Percentiles rank a stretch among this genome's conserved stretches.
phyloP scores from a whole-genome alignment of 192 early-diverging fungal genomes.

The Linnemannia hyalina region DNA sequence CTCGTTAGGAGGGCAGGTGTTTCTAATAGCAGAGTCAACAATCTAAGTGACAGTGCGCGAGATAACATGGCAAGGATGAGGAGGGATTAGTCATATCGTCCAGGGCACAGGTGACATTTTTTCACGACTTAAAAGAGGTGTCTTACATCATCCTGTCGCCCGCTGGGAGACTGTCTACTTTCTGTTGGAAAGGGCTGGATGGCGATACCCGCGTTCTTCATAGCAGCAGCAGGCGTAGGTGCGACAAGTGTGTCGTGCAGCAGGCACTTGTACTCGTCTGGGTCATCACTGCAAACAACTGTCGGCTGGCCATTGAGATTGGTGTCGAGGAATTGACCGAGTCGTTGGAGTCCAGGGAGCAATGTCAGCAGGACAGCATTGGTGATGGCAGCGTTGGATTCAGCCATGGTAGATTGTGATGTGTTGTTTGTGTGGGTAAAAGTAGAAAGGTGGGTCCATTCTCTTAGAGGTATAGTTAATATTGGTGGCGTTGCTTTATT shows the following conservation, averaged over 20 bases:
- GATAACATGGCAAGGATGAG: no score
- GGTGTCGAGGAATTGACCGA: constrained; percentile 18
- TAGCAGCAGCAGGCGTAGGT: background rate
- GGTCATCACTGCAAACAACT: constrained; percentile 8
- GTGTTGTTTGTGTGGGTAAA: background rate
- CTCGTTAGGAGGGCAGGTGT: constrained; percentile 10
- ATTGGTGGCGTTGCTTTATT: no score
- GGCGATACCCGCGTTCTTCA: background rate
- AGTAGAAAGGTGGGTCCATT: background rate
- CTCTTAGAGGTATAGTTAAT: no score
- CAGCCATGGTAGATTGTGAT: background rate
- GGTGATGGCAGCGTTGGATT: constrained; percentile 12
- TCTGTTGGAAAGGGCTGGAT: constrained; percentile 13
- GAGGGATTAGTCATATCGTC: no score
- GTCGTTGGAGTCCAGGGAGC: constrained; percentile 21
- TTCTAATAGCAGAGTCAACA: constrained; percentile 25
- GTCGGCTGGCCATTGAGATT: background rate
- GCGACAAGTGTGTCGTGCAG: constrained; percentile 31
- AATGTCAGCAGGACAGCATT: constrained; percentile 41
- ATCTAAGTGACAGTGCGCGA: background rate
- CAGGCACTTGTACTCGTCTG: constrained; percentile 20
- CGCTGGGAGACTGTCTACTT: background rate
- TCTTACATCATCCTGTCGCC: constrained; percentile 15
- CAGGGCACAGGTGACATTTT: no score
- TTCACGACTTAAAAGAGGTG: no score